Base-by-base conservation (phyloP, 495 filamentous ascomycete species). In the Bathelium albidoporum region DNA sequence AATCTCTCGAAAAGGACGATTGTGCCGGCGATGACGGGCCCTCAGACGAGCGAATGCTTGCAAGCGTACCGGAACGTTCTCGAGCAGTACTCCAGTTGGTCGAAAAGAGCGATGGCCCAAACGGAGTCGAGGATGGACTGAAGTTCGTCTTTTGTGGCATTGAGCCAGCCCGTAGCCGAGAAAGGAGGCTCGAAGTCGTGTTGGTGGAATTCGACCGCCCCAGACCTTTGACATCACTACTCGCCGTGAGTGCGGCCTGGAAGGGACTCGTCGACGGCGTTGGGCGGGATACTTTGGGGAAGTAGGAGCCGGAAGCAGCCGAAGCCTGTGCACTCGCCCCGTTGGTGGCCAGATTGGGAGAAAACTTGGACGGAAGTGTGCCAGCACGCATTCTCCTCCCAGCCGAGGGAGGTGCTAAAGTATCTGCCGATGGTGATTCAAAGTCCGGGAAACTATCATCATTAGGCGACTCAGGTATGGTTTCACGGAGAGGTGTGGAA, bases 361-460 rank as follows among this genome's bases (percentile, higher is more conserved):
- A 85, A 73, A 98, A 96, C 63, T 91, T 85, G 39, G 94, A 98
- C 32, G 94, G 94, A 24, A 98, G 87, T n/a, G 94, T 98, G 66
- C 94, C 94, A 61, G 94, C 94, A 75, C 94, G 85, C 44, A 59
- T 55, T 55, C 49, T 26, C 24, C 49, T 55, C 16, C 44, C 44
- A 12, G 52, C 10, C 64, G 69, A 55, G 24, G 49, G 49, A 62
- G 49, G 20, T 62, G 66, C 62, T 53, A 65, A 29, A 41, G 64
- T 61, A 53, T 83, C 74, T 73, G 80, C 60, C 52, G 65, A 69
- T n/a, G 78, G 79, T 64, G 90, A 84, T 41, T 88, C 81, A 71
- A 95, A 88, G 70, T 97, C 92, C 22, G 94, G 91, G 69, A 97
- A 97, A 64, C 89, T 93, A 76, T 97, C 94, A 69, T 90, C 91